phyloP scores from a whole-genome alignment of 495 filamentous ascomycete genomes.

The Tetracladium setigerum region DNA sequence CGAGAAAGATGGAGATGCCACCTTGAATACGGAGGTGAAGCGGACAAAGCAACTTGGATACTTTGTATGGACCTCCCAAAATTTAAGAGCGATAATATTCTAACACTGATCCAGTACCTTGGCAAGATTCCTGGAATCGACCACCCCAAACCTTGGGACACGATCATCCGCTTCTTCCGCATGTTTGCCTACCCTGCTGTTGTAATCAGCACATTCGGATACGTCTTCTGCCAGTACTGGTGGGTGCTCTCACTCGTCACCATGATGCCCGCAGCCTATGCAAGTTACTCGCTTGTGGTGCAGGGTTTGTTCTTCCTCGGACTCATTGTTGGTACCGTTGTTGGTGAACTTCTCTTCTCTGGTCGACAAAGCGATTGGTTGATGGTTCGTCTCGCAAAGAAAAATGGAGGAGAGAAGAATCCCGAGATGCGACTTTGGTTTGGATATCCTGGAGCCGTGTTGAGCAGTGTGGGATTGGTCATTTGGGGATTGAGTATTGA shows the following conservation, averaged over 20 bases:
- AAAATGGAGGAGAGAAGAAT: slow-evolving; percentile 36
- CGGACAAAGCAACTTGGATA: slow-evolving; percentile 8
- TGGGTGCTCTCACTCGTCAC: slow-evolving; percentile 56
- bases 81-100: background rate
- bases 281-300: slow-evolving; percentile 39
- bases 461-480: slow-evolving; percentile 22
- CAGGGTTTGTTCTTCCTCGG: slow-evolving; percentile 54
- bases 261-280: slow-evolving; percentile 51
- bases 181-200: slow-evolving; percentile 43
- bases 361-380: slow-evolving; percentile 47
- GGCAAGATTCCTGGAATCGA: slow-evolving; percentile 43
- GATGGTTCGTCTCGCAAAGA: slow-evolving; percentile 36
- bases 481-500: slow-evolving; percentile 54
- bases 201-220: slow-evolving; percentile 38
- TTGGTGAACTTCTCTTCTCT: slow-evolving; percentile 48
- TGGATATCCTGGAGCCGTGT: slow-evolving; percentile 2
- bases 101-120: slow-evolving; percentile 30
- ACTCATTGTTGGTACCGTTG: slow-evolving; percentile 46
- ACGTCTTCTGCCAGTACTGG: slow-evolving; percentile 56
- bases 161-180: slow-evolving; percentile 36
- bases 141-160: slow-evolving; percentile 46
- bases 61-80: background rate
- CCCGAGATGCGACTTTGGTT: slow-evolving; percentile 57
- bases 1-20: slow-evolving; percentile 9
- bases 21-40: background rate